Conservation (phyloP, 148 eudicot genomes). For the Cornus controversa region DNA sequence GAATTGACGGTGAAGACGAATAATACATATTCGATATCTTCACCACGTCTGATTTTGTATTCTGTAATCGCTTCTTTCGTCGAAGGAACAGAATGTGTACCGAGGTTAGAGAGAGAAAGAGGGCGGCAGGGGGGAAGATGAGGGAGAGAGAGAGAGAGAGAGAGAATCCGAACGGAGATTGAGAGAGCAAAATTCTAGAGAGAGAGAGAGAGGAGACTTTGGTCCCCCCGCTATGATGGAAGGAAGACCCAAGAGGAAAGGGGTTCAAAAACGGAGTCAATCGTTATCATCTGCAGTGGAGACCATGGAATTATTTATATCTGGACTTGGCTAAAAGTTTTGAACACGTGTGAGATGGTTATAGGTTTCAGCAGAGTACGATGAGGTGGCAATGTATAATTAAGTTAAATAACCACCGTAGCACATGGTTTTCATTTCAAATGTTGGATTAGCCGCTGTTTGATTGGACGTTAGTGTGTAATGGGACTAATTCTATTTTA, state of each 20-base stretch:
- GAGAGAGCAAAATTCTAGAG: not conserved
- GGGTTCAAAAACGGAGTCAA: not conserved
- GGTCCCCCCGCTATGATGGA: not conserved
- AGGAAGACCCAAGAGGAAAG: not conserved
- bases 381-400: no score
- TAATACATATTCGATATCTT: not conserved
- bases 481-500: no score
- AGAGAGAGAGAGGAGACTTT: constrained; percentile 1
- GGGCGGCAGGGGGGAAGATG: not conserved
- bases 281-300: not conserved
- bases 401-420: no score
- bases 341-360: not conserved
- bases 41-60: not conserved
- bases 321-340: not conserved
- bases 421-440: no score
- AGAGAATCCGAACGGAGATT: no score
- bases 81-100: not conserved
- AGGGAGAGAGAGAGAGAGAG: not conserved
- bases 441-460: no score
- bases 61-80: not conserved
- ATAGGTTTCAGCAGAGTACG: no score
- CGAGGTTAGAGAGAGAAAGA: not conserved
- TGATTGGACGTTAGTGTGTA: no score
- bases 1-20: constrained; percentile 8
- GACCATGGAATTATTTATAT: no score